Evolutionary conservation across 495 filamentous ascomycete species (phyloP), one percentile per base, ranked within the genome.

Genomic region (Lentithecium fluviatile): DNA sequence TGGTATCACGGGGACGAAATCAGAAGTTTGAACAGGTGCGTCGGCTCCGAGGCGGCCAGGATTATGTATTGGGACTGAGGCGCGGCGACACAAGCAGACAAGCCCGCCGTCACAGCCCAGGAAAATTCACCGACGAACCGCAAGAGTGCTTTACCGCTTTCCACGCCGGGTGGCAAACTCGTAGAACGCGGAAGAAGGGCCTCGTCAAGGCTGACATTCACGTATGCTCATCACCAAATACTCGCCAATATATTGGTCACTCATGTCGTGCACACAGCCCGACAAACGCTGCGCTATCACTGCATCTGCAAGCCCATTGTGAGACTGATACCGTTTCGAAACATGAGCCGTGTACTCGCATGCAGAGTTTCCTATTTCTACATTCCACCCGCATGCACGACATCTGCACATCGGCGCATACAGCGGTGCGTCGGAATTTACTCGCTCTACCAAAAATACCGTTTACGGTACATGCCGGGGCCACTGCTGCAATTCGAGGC

Each of bases 131-230:
- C 47, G 36, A 24, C 45, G 60, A 32, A 32, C 29, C 3, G 29
- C 29, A 3, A 32, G 29, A 10, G 20, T 24, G 55, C 34, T 37
- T 51, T 49, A 51, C 59, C 50, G 59, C 51, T 40, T 11, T 46
- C 11, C 38, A n/a, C 36, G 19, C 23, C 56, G n/a, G 6, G 61
- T 59, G 47, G 56, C 61, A 52, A n/a, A 58, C 20, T 19, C 34
- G 36, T 65, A 21, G 62, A 65, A 65, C 32, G 1, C 26, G 24
- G 56, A n/a, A 60, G 62, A 65, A 65, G 26, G 34, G 15, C 6
- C 49, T 11, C 17, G 19, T 20, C 12, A 8, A 52, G 26, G 45
- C 26, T 13, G 36, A 19, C n/a, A 24, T 40, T 45, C 45, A 57
- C 50, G 7, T 25, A 13, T 24, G 4, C 49, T 34, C 29, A 15